Evolutionary conservation across 805 yeast species (phyloP).

Genomic region (Pichia deserticola): DNA sequence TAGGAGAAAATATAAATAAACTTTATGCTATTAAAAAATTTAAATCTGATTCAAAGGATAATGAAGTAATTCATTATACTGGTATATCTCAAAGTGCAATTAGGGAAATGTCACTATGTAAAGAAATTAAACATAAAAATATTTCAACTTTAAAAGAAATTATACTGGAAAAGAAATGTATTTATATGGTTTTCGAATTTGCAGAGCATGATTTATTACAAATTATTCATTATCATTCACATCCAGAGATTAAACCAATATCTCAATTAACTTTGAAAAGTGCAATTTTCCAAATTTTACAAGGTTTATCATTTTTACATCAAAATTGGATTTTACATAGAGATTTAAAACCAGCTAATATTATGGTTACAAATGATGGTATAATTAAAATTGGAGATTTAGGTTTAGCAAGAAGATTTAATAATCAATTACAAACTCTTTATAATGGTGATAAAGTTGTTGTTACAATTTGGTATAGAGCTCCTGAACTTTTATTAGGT

Average conservation of each 20-base stretch:
- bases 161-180: constrained; percentile 77
- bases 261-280: constrained; percentile 77
- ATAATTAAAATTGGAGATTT: constrained; percentile 93
- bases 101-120: constrained; percentile 90
- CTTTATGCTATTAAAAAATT: constrained; percentile 89
- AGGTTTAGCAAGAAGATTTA: constrained; percentile 84
- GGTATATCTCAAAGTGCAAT: constrained; percentile 96
- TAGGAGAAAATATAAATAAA: constrained; percentile 20
- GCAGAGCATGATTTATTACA: constrained; percentile 95
- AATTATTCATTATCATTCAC: constrained; percentile 89
- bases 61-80: constrained; percentile 77
- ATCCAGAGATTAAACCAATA: constrained; percentile 72
- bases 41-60: constrained; percentile 85
- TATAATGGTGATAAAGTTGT: constrained; percentile 94
- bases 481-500: constrained; percentile 86
- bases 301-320: constrained; percentile 87
- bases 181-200: constrained; percentile 91
- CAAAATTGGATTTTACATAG: constrained; percentile 96
- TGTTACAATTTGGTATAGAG: constrained; percentile 95
- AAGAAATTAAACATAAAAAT: constrained; percentile 77
- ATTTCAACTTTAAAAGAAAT: constrained; percentile 76
- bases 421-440: constrained; percentile 76
- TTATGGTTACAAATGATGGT: constrained; percentile 87
- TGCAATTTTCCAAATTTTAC: constrained; percentile 84
- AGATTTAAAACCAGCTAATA: constrained; percentile 95